Evolutionary conservation across 257 asterid species (phyloP).

Genomic region (Fraxinus excelsior): DNA sequence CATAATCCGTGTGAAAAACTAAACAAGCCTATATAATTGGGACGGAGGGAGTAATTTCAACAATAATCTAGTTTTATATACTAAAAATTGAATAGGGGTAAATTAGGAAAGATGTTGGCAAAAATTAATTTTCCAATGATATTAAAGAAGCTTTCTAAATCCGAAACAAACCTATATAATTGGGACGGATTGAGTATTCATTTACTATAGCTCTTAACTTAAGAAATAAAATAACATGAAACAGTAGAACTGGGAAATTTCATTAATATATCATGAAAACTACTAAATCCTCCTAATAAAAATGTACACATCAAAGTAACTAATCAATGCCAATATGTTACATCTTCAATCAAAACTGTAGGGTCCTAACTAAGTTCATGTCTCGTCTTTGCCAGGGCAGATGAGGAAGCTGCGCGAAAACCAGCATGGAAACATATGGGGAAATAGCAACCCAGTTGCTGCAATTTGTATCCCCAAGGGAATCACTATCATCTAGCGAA

Average conservation of each 20-base stretch:
- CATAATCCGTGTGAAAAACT: no score
- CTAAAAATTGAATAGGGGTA: no score
- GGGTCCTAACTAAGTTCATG: no score
- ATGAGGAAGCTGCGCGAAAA: not conserved
- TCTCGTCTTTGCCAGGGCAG: not conserved
- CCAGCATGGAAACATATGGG: not conserved
- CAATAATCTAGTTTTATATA: no score
- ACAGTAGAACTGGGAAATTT: not conserved
- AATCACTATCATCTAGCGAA: not conserved
- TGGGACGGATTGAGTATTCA: no score
- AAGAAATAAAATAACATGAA: not conserved
- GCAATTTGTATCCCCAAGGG: not conserved
- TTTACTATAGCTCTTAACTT: not conserved
- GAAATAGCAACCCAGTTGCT: not conserved
- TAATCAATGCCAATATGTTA: not conserved
- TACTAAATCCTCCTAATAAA: not conserved
- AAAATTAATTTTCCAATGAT: no score
- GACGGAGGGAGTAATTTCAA: no score
- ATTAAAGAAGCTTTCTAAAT: no score
- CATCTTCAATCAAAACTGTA: not conserved
- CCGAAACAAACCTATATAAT: no score
- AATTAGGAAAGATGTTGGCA: no score
- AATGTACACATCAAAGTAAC: not conserved
- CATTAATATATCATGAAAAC: not conserved
- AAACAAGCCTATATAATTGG: no score